Evolutionary conservation across 352 stramenopile genomes (phyloP), one percentile per base, ranked within the genome.

Genomic region (Albugo laibachii): DNA sequence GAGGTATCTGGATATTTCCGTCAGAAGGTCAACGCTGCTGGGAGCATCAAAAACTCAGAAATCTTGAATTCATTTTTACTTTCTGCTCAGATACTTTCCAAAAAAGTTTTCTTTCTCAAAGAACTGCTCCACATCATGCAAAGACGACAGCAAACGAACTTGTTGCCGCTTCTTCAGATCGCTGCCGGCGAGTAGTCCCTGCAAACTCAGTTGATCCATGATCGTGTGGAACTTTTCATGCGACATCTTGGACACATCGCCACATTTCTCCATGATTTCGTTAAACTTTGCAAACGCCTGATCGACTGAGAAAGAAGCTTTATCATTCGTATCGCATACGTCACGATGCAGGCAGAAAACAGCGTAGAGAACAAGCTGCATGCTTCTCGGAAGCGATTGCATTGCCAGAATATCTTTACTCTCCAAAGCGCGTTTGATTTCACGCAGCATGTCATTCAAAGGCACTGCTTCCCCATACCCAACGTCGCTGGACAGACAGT

Each of bases 101-200:
- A 91, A 86, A 63, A 74, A 91, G 19, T 62, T 45, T 45, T 91
- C 72, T 49, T 69, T 67, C 36, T 64, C 66, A 55, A 91, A 85
- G 50, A 59, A 63, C 52, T 83, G 70, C 18, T 80, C 52, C 35
- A 85, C 49, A 20, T 87, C 70, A 38, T 69, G 84, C 11, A 69
- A 63, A 34, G 57, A 78, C 38, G 68, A 74, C 11, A 74, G 50
- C n/a, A 87, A 58, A 56, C 85, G 85, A 42, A 91, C 59, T 38
- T 82, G 56, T 31, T 80, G 65, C 53, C 80, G 65, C 53, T 79
- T 79, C 53, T 83, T 79, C 41, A 81, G 58, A 41, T 86, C 69
- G 10, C 41, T 38, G 2, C 65, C 52, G 13, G 63, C 64, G 13
- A 88, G 49, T 21, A 91, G 56, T 34, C 75, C 67, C 47, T 91